Conservation (phyloP, 2,329 filamentous ascomycete genomes). For the Arthrocladium fulminans region DNA sequence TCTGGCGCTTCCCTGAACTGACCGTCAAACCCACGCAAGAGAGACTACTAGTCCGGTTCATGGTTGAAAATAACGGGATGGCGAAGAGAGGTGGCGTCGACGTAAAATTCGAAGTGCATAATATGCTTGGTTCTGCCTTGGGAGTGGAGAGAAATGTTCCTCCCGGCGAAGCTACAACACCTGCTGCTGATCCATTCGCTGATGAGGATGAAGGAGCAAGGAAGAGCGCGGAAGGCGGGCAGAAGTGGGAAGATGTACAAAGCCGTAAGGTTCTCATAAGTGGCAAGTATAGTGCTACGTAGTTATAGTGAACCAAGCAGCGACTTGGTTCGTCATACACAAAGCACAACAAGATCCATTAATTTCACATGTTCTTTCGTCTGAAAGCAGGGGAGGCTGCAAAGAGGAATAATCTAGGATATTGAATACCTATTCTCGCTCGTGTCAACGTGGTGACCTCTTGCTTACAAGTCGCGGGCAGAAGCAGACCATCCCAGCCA, state of each 20-base stretch:
- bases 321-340: too few relatives aligned
- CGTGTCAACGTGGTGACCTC: too few relatives aligned
- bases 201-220: conserved; percentile 33
- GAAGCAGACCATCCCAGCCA: too few relatives aligned
- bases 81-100: conserved; percentile 70
- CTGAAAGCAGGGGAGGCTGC: too few relatives aligned
- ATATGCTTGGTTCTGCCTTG: conserved; percentile 54
- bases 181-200: conserved; percentile 40
- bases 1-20: conserved; percentile 41
- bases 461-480: too few relatives aligned
- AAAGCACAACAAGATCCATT: background rate
- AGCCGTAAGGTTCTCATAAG: conserved; percentile 59
- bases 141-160: conserved; percentile 43
- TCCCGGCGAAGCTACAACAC: conserved; percentile 22
- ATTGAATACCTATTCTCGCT: too few relatives aligned
- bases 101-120: conserved; percentile 66
- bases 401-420: too few relatives aligned
- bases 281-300: conserved; percentile 62
- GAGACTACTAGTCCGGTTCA: conserved; percentile 76
- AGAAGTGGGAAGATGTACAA: conserved; percentile 59
- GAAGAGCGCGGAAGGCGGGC: conserved; percentile 27
- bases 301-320: too few relatives aligned
- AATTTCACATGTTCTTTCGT: background rate
- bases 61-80: conserved; percentile 57
- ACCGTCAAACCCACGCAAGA: conserved; percentile 46